These are phyloP conservation scores for Elsinoe ampelina DNA, from an alignment of 2,329 filamentous ascomycete species.

Conservation along the genomic window DNA sequence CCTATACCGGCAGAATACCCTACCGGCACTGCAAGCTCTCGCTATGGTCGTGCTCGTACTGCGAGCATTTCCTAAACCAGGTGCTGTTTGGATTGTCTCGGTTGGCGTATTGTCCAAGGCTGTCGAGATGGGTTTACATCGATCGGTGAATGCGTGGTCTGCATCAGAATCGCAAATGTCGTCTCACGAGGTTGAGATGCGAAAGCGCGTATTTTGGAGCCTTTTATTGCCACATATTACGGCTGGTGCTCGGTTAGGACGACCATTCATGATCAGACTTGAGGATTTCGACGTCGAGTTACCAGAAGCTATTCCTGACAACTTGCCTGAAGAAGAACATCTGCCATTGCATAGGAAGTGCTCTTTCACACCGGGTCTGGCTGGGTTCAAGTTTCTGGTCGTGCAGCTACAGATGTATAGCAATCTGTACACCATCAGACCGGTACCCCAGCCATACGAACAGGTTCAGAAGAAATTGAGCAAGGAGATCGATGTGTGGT, in stretches of 20 bases:
- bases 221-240: conserved; percentile 57
- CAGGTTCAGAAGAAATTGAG: conserved; percentile 57
- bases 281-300: conserved; percentile 74
- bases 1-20: conserved; percentile 50
- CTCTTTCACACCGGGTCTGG: conserved; percentile 57
- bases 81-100: conserved; percentile 60
- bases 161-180: conserved; percentile 40
- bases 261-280: conserved; percentile 63
- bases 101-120: conserved; percentile 58
- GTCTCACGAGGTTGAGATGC: conserved; percentile 58
- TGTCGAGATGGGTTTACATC: conserved; percentile 66
- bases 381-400: conserved; percentile 55
- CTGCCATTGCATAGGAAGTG: conserved; percentile 45
- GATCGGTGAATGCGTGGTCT: conserved; percentile 54
- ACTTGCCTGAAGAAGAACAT: conserved; percentile 52
- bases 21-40: conserved; percentile 64
- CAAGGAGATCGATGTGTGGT: conserved; percentile 53
- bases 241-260: conserved; percentile 66
- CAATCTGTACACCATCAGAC: conserved; percentile 62
- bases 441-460: conserved; percentile 54
- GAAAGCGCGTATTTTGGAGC: conserved; percentile 70
- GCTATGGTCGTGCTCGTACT: conserved; percentile 63
- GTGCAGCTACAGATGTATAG: conserved; percentile 66
- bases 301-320: conserved; percentile 62
- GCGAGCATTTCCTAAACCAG: conserved; percentile 70